Conservation (phyloP, 108 stramenopile species). For the Licmophora abbreviata region DNA sequence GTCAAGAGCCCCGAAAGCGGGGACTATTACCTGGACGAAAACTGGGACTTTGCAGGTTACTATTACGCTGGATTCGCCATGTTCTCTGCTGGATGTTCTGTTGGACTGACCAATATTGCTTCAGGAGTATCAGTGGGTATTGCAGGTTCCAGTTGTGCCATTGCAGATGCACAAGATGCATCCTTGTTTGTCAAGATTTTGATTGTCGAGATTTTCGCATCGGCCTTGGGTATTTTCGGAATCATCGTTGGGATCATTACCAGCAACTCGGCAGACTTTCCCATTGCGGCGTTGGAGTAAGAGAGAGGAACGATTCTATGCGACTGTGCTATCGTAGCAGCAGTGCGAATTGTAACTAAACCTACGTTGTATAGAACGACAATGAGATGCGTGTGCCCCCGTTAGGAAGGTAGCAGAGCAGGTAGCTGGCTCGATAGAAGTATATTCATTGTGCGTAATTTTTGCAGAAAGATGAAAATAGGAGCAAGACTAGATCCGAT, state of each 20-base stretch:
- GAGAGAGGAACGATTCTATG: too few relatives aligned
- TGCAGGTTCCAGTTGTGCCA: conserved; percentile 93
- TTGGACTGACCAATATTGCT: conserved; percentile 98
- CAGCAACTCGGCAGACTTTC: conserved; percentile 93
- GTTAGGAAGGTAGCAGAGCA: too few relatives aligned
- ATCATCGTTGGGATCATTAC: conserved; percentile 99
- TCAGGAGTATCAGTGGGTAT: conserved; percentile 95
- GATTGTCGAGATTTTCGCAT: conserved; percentile 99
- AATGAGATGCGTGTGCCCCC: too few relatives aligned
- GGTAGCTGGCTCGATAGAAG: too few relatives aligned
- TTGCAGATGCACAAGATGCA: conserved; percentile 97
- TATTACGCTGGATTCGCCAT: conserved; percentile 98
- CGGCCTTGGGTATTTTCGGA: conserved; percentile 98
- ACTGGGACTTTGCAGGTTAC: conserved; percentile 78
- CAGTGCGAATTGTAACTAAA: too few relatives aligned
- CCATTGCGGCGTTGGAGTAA: conserved; percentile 45
- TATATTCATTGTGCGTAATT: too few relatives aligned
- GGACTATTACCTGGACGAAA: conserved; percentile 44
- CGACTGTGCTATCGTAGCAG: too few relatives aligned
- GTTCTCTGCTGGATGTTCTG: conserved; percentile 92
- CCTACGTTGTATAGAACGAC: too few relatives aligned
- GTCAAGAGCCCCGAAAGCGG: conserved; percentile 81
- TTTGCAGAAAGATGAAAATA: too few relatives aligned
- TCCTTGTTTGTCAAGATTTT: conserved; percentile 98
- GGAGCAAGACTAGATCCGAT: too few relatives aligned